Base-by-base conservation (phyloP, 2,329 filamentous ascomycete species). In the Blastomyces parvus region DNA sequence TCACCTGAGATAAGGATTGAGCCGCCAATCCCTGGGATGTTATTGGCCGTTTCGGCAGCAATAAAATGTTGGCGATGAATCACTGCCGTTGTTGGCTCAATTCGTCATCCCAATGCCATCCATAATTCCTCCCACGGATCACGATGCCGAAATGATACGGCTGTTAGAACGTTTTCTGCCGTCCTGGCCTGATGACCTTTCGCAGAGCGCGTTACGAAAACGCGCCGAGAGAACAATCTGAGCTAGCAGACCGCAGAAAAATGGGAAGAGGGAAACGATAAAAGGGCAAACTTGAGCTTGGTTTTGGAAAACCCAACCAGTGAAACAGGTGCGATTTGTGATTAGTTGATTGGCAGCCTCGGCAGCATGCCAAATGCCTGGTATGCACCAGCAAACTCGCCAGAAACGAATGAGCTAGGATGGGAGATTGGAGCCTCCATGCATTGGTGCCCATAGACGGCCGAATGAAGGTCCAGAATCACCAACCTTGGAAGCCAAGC, bases 391-490 rank as follows among this genome's bases (percentile, higher is more conserved):
- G 44, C 22, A 44, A 48, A 8, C 44, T 30, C 25, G 48, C 27
- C 48, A 52, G 25, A 5, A 55, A 36, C 27, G 14, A 8, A 55
- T 17, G 4, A 27, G 14, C 22, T 30, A 8, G 4, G 50, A 30
- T 53, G 11, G 17, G 22, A 2, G 56, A 33, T 58, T 59, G 25
- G 57, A 59, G 27, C 25, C n/a, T 59, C 40, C 57, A 59, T 59
- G 57, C 40, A 33, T 59, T 59, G 57, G 57, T 59, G 57, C 57
- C 57, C 40, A 59, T 33, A 27, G 5, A 3, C 42, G 25, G 22
- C 19, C 17, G 42, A 59, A 59, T 59, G 33, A 25, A 25, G 57
- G 38, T 42, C 53, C 57, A 59, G 38, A 59, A 59, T 33, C 38
- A n/a, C 6, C 14, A 30, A 30, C 27, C 27, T 30, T 30, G 27